Percentiles rank a stretch among this genome's conserved stretches.
phyloP scores from a whole-genome alignment of 192 early-diverging fungal genomes.

The Jimgerdemannia lactiflua region DNA sequence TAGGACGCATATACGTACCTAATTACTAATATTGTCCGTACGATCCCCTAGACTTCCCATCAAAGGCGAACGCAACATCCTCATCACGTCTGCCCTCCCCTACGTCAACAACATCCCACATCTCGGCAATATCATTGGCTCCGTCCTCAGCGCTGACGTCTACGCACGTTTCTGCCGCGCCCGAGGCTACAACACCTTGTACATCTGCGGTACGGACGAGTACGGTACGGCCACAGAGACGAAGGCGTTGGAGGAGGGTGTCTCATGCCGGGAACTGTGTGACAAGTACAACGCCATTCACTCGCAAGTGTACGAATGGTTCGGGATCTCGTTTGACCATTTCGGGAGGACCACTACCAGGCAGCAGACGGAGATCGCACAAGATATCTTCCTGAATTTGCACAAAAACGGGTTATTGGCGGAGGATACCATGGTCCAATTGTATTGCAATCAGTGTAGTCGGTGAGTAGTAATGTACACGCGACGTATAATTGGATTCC shows the following conservation, averaged over 20 bases:
- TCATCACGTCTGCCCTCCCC: constrained; percentile 95
- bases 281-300: constrained; percentile 95
- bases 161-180: constrained; percentile 90
- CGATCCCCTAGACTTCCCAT: constrained; percentile 45
- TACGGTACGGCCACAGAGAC: constrained; percentile 99
- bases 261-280: constrained; percentile 89
- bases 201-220: constrained; percentile 97
- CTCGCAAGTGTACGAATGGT: constrained; percentile 91
- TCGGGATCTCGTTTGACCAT: constrained; percentile 89
- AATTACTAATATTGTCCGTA: not conserved
- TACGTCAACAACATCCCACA: constrained; percentile 99
- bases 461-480: constrained; percentile 35
- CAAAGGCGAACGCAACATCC: constrained; percentile 75
- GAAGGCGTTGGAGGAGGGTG: constrained; percentile 91
- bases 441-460: constrained; percentile 86
- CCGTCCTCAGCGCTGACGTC: constrained; percentile 94
- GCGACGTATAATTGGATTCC: too few species aligned
- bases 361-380: constrained; percentile 90
- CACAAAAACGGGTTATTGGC: constrained; percentile 67
- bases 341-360: constrained; percentile 94
- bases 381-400: constrained; percentile 81
- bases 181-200: constrained; percentile 88
- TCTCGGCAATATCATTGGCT: constrained; percentile 99
- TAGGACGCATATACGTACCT: not conserved
- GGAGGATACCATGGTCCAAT: constrained; percentile 80